Evolutionary conservation across 2,329 filamentous ascomycete genomes (phyloP).

Genomic region (Verticillium dahliae): DNA sequence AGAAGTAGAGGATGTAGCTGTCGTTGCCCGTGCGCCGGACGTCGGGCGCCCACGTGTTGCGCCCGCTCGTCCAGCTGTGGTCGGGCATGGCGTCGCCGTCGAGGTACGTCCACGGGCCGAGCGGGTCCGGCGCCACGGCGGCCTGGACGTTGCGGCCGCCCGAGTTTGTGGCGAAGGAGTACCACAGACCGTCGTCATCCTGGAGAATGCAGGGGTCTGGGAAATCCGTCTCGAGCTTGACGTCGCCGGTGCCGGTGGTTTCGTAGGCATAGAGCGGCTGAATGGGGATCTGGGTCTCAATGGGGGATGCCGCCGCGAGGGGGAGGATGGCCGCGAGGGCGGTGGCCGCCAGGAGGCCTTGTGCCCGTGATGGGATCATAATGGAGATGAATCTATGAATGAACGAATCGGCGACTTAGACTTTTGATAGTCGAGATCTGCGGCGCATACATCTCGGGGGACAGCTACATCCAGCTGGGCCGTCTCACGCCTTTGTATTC

Average conservation of each 20-base stretch:
- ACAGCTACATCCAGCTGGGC: background rate
- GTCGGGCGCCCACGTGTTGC: conserved; percentile 56
- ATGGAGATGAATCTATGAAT: background rate
- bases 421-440: background rate
- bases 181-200: conserved; percentile 40
- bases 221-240: conserved; percentile 35
- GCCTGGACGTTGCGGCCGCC: conserved; percentile 46
- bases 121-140: conserved; percentile 41
- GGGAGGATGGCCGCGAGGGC: conserved; percentile 3
- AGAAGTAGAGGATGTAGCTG: conserved; percentile 56
- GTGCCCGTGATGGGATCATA: conserved; percentile 4
- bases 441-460: background rate
- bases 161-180: conserved; percentile 51
- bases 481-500: background rate
- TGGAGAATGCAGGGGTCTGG: conserved; percentile 48
- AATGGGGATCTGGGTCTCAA: background rate
- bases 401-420: background rate
- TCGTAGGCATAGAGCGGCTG: conserved; percentile 6
- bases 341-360: conserved; percentile 1
- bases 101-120: conserved; percentile 38
- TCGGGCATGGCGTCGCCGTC: conserved; percentile 49
- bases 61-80: conserved; percentile 45
- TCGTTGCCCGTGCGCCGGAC: conserved; percentile 41
- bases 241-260: background rate
- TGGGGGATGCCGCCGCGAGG: conserved; percentile 1